Evolutionary conservation across 129 eudicot species (phyloP), one percentile per base, ranked within the genome.

Genomic region (Escallonia rubra): DNA sequence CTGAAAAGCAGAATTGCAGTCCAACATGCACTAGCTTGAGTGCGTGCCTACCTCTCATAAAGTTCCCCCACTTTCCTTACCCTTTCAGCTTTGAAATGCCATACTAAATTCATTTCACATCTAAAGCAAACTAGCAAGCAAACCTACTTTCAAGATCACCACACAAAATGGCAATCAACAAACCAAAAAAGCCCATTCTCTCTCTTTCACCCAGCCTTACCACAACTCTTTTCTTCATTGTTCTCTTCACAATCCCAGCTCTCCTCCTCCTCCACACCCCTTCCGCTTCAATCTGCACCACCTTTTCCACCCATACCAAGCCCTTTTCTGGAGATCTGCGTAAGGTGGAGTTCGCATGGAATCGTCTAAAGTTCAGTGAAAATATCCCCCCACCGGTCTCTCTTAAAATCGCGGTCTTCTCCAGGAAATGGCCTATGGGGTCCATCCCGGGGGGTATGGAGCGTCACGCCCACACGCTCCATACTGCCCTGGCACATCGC

Each of bases 361-460:
- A 92, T 54, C 86, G 77, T 46, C 76, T 92, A 2, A 76, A 56
- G 5, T 84, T 88, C 49, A 42, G 67, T 6, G 68, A 72, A n/a
- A 16, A 66, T 14, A 70, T 68, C 14, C 85, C 82, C 6, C 83
- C 96, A 0, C 81, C 79, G 1, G 65, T 66, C 3, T 57, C 78
- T 43, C 89, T 92, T 8, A 86, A 84, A n/a, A 75, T 92, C 53
- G 98, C 96, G 4, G 98, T 92, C 48, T 92, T 92, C 80, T 75
- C 89, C 0, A 73, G 96, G 39, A 92, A 88, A 68, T 92, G 98
- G 98, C 98, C 98, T 4, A 74, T 72, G 0, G 79, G 84, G 61
- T 63, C 91, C 59, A 58, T 76, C 8, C 98, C 98, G 0, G 98
- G 98, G 12, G 98, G 98, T 60, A 92, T 92, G 98, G 98, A 92